Evolutionary conservation across 768 basidiomycete species (phyloP), one percentile per base, ranked within the genome.

Genomic region (Leucosporidium yakuticum): DNA sequence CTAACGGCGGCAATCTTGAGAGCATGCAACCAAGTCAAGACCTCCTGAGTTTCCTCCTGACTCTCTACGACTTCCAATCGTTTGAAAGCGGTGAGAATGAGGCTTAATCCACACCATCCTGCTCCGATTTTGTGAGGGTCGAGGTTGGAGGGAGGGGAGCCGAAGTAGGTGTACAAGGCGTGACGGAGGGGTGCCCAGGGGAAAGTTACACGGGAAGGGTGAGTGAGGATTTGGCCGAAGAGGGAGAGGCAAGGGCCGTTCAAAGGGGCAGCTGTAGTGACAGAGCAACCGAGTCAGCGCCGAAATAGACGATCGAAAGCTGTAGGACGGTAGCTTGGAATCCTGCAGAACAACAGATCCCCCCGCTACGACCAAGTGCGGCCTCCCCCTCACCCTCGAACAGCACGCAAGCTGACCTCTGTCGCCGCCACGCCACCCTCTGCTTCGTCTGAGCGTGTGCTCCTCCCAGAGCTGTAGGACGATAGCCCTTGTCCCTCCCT

Each of bases 191-290:
- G 62, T 4, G 50, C 6, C 62, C 62, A 63, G n/a, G 62, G 53
- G 53, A 53, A 63, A 15, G 62, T 63, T 9, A 53, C 34, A 4
- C 32, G 50, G 1, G 36, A 36, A 17, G 62, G 51, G 34, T 51
- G 53, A 23, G 50, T 53, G 3, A 63, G 34, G n/a, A 63, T 23
- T 32, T 50, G 62, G n/a, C 62, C 62, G 54, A 63, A 63, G 50
- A 60, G 21, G 19, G 27, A 31, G 12, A 60, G 25, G 60, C 58
- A 59, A 7, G 60, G 48, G 6, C 60, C 60, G 25, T 17, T 25
- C 17, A 31, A 47, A 9, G 60, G 49, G 25, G 60, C 60, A 9
- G 48, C 60, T 60, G 58, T 25, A 25, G 3, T 21, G 31, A 17
- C 5, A 14, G 32, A n/a, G 29, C 20, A 32, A 23, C 31, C 29